phyloP scores from a whole-genome alignment of 2,329 filamentous ascomycete species.

The Macrophomina tecta region DNA sequence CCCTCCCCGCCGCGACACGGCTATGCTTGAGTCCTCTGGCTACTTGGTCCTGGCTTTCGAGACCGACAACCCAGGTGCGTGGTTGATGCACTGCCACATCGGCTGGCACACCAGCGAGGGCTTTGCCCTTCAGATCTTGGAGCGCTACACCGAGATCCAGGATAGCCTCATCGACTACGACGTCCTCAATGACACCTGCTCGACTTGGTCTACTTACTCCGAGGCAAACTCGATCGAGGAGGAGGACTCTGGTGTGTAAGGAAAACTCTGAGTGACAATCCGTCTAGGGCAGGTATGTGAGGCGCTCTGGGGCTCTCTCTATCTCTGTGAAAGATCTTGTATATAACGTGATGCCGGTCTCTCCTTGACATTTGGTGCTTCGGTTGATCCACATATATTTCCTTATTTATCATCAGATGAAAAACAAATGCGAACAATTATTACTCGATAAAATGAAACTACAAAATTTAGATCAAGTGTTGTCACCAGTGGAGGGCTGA shows the following conservation, averaged over 20 bases:
- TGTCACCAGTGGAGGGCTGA: no score
- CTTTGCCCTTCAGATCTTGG: constrained; percentile 61
- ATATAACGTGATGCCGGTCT: no score
- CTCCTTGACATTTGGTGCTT: no score
- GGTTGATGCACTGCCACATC: constrained; percentile 30
- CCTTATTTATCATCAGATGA: no score
- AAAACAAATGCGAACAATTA: no score
- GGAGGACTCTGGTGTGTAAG: constrained; percentile 23
- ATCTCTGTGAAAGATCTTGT: no score
- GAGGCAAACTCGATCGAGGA: constrained; percentile 7
- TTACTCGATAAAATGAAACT: no score
- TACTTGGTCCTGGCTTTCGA: constrained; percentile 61
- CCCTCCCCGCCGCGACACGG: constrained; percentile 45
- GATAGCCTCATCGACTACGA: constrained; percentile 22
- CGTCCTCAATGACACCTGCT: constrained; percentile 13
- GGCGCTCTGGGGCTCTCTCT: no score
- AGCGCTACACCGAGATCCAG: constrained; percentile 43
- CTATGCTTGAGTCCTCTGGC: constrained; percentile 33
- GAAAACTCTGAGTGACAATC: no score
- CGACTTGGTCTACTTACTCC: constrained; percentile 23
- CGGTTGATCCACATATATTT: no score
- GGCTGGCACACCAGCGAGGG: constrained; percentile 41
- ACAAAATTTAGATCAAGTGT: no score
- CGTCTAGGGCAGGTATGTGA: no score
- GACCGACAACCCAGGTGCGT: constrained; percentile 58